Evolutionary conservation across 169 alveolate species (phyloP).

Genomic region (Plasmodium relictum): DNA sequence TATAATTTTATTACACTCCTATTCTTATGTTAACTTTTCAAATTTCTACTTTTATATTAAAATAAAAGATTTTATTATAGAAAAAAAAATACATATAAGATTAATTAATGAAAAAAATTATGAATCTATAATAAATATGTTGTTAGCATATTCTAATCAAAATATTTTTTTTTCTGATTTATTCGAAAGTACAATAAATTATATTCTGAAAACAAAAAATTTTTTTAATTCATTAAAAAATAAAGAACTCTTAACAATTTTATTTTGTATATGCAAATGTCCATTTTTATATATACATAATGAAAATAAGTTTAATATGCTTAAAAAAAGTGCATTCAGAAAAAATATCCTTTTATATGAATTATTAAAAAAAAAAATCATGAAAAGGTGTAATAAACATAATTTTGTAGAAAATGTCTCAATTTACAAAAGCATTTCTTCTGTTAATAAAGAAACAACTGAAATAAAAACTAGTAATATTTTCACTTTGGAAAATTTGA

Average conservation of each 20-base stretch:
- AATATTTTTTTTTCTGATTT: slow-evolving; percentile 65
- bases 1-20: slow-evolving; percentile 46
- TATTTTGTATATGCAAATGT: slow-evolving; percentile 57
- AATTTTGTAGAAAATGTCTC: neutral
- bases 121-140: slow-evolving; percentile 67
- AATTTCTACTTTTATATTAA: slow-evolving; percentile 50
- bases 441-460: neutral
- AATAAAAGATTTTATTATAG: slow-evolving; percentile 58
- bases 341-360: slow-evolving; percentile 73
- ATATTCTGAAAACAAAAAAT: slow-evolving; percentile 16
- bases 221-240: slow-evolving; percentile 31
- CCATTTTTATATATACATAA: slow-evolving; percentile 26
- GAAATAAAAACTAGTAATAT: neutral
- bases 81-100: slow-evolving; percentile 22
- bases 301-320: neutral
- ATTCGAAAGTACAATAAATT: slow-evolving; percentile 29
- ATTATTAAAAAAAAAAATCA: slow-evolving; percentile 58
- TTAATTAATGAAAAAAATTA: slow-evolving; percentile 11
- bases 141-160: slow-evolving; percentile 59
- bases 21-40: slow-evolving; percentile 58
- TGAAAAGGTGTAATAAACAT: slow-evolving; percentile 19
- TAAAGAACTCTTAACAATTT: slow-evolving; percentile 46
- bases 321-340: neutral
- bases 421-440: neutral
- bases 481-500: slow-evolving; percentile 28